Percentiles rank a stretch among this genome's conserved stretches.
These are phyloP conservation scores for Aschersonia sp. DNA, from an alignment of 2,329 filamentous ascomycete species.

Conservation along the genomic window DNA sequence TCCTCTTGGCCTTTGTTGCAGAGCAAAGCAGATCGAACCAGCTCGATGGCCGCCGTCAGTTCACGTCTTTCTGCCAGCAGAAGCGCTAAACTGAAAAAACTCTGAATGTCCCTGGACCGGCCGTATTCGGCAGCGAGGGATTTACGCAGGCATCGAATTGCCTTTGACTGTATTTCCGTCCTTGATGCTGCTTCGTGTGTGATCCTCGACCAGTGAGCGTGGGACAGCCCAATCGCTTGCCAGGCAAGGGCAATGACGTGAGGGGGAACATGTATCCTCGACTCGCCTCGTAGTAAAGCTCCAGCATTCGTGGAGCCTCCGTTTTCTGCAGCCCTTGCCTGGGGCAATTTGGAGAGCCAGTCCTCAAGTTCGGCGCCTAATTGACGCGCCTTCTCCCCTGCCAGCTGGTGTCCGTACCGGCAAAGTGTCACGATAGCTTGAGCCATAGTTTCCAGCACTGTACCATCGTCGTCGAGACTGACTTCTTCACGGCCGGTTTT, in stretches of 20 bases:
- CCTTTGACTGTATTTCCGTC: constrained; percentile 60
- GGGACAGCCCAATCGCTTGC: constrained; percentile 72
- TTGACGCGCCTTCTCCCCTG: constrained; percentile 65
- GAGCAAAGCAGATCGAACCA: constrained; percentile 63
- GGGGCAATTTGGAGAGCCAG: constrained; percentile 51
- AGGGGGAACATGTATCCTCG: constrained; percentile 35
- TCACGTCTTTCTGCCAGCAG: constrained; percentile 81
- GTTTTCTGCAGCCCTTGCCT: constrained; percentile 13
- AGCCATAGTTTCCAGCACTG: constrained; percentile 62
- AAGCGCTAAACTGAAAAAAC: constrained; percentile 68
- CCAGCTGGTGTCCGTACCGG: constrained; percentile 60
- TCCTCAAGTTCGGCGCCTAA: constrained; percentile 59
- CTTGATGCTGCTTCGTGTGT: constrained; percentile 64
- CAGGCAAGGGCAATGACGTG: constrained; percentile 56
- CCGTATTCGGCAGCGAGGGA: constrained; percentile 55
- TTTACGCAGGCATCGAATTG: constrained; percentile 60
- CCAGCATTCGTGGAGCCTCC: constrained; percentile 14
- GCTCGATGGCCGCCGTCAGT: constrained; percentile 64
- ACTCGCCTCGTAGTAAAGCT: constrained; percentile 14
- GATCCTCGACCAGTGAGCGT: constrained; percentile 74
- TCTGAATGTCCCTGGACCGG: constrained; percentile 55
- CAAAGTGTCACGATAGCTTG: constrained; percentile 71
- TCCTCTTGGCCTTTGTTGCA: constrained; percentile 35
- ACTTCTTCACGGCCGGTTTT: constrained; percentile 60
- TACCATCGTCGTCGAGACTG: constrained; percentile 65